Percentiles rank a stretch among this genome's conserved stretches.
These are phyloP conservation scores for Blastomyces emzantsi DNA, from an alignment of 2,329 filamentous ascomycete species.

Conservation along the genomic window DNA sequence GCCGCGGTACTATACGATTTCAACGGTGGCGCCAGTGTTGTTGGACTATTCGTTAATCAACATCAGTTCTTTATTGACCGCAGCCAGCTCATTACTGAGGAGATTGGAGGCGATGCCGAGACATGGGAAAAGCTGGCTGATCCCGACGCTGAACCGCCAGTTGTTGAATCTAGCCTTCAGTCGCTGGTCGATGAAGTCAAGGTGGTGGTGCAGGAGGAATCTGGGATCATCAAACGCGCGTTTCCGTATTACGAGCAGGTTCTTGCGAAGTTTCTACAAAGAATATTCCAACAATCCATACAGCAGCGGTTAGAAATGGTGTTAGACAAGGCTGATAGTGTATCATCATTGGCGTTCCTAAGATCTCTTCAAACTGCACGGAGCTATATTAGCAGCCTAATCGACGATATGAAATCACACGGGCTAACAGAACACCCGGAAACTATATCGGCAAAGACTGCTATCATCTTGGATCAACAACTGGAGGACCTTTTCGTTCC, in stretches of 20 bases:
- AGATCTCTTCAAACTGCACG: conserved; percentile 84
- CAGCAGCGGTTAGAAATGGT: conserved; percentile 95
- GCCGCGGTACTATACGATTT: conserved; percentile 91
- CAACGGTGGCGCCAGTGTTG: conserved; percentile 89
- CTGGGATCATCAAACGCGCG: conserved; percentile 88
- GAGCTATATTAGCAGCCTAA: conserved; percentile 74
- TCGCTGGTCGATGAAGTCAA: conserved; percentile 89
- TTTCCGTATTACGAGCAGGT: conserved; percentile 97
- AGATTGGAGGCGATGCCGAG: conserved; percentile 53
- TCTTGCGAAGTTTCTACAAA: conserved; percentile 81
- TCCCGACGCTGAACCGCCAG: conserved; percentile 83
- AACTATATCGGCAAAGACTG: conserved; percentile 74
- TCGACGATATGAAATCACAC: conserved; percentile 90
- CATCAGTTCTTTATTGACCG: conserved; percentile 99
- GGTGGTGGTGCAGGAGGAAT: conserved; percentile 94
- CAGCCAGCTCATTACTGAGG: conserved; percentile 82
- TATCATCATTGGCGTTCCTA: conserved; percentile 86
- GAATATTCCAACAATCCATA: conserved; percentile 95
- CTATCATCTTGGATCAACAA: conserved; percentile 59
- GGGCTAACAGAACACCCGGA: conserved; percentile 94
- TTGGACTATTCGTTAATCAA: conserved; percentile 94
- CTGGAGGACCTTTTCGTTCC: conserved; percentile 58
- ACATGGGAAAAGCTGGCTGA: conserved; percentile 85
- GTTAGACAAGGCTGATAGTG: conserved; percentile 81
- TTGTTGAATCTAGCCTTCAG: conserved; percentile 85